Base-by-base conservation (phyloP, 345 rosid genomes). In the Anacardium occidentale region DNA sequence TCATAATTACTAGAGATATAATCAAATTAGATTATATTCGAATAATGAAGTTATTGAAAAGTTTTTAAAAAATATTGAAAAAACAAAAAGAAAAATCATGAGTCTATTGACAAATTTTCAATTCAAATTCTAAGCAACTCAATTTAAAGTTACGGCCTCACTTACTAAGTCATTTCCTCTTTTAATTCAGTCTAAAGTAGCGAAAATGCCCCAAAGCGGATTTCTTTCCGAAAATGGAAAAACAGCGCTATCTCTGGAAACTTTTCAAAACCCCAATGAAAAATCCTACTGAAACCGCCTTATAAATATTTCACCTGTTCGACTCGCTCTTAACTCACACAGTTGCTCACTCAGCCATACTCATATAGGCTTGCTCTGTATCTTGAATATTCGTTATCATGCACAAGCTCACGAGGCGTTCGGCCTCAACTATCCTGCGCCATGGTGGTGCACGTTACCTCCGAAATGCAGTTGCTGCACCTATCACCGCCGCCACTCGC, bases 321-420 rank as follows among this genome's bases (percentile, higher is more conserved):
- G 5, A 69, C 45, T 64, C 69, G 29, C 55, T 17, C 55, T 0
- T 42, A 0, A 18, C 69, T 50, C 62, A 13, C 53, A 9, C 3
- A 18, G 15, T 68, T 50, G 25, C 5, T 50, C 14, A 34, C 20
- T 0, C 44, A 34, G 2, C 32, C 1, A 21, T 15, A 14, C 9
- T 62, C 42, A 37, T 37, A 37, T 37, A 37, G 42, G 42, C 8
- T 37, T 37, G 7, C 42, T 68, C 60, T 48, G 55, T 6, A 66
- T 10, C 48, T 71, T 3, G 42, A 26, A 20, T 25, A 62, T n/a
- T 60, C 62, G 24, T 25, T 58, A 84, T 50, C 68, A 94, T 94
- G 98, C 84, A 90, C 71, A 83, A 82, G 61, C 84, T 94, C 66
- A 81, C 90, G 0, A 81, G 83, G 80, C 97, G 94, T 67, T 85